Conservation (phyloP, 2,329 filamentous ascomycete genomes). For the Cryoendolithus antarcticus region DNA sequence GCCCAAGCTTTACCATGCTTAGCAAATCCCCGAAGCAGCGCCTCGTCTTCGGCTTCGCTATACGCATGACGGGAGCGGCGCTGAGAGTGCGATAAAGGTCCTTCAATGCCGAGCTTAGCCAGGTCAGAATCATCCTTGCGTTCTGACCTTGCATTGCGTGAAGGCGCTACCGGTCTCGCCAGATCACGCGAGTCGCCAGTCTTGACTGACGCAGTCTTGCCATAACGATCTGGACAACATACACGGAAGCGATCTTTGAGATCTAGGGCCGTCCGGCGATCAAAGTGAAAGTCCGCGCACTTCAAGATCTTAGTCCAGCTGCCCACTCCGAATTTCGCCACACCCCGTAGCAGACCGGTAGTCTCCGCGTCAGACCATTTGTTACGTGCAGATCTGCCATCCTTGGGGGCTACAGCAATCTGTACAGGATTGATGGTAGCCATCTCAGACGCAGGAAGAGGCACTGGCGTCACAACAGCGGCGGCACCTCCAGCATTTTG, state of each 20-base stretch:
- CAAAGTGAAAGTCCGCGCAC: slow-evolving; percentile 44
- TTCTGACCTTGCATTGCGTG: slow-evolving; percentile 11
- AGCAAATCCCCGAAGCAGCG: slow-evolving; percentile 45
- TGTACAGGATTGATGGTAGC: neutral
- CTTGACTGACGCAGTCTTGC: neutral
- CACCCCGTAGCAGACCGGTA: slow-evolving; percentile 43
- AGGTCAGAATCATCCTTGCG: slow-evolving; percentile 23
- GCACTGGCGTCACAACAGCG: too few species aligned
- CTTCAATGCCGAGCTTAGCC: slow-evolving; percentile 35
- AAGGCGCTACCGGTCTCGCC: too few species aligned
- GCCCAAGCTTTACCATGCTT: slow-evolving; percentile 50
- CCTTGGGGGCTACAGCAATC: neutral
- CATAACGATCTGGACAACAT: slow-evolving; percentile 17
- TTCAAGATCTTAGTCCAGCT: slow-evolving; percentile 53
- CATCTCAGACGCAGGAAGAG: too few species aligned
- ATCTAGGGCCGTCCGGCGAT: slow-evolving; percentile 47
- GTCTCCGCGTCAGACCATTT: slow-evolving; percentile 54
- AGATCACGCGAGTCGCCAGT: too few species aligned
- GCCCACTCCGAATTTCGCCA: slow-evolving; percentile 49
- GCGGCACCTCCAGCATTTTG: neutral
- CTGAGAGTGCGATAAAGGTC: slow-evolving; percentile 36
- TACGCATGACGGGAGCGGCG: slow-evolving; percentile 45
- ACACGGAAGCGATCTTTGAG: slow-evolving; percentile 45
- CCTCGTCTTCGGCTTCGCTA: slow-evolving; percentile 44
- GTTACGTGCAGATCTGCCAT: slow-evolving; percentile 23